Evolutionary conservation across 2,329 filamentous ascomycete genomes (phyloP), one percentile per base, ranked within the genome.

Genomic region (Penicillium carneum): DNA sequence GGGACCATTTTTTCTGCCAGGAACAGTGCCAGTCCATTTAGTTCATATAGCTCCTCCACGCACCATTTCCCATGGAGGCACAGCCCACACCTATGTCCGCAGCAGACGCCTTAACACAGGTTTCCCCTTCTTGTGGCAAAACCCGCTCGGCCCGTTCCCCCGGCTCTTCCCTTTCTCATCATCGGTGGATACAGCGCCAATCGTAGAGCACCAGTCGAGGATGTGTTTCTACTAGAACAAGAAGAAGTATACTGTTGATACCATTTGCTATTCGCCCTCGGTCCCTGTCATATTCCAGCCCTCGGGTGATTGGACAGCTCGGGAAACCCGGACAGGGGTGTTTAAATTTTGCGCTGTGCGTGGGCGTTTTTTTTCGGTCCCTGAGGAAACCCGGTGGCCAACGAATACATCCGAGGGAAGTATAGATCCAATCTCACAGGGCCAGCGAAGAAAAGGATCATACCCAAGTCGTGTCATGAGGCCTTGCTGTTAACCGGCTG

Each of bases 91-190:
- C 38, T 16, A 20, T 20, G 43, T 57, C 38, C 48, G 36, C 45
- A 42, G 14, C 29, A 36, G 14, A 36, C 34, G 53, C 34, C 39
- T 43, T 43, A 11, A 14, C 20, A 11, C 23, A 31, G 33, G 34
- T 49, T 14, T 39, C 53, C 26, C 64, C 50, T 56, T 49, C 50
- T 50, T 61, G 66, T 71, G 67, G 63, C 65, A 64, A 71, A 65
- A 64, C 61, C 67, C 63, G 57, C 63, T 66, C 69, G 69, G 67
- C 65, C 71, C 64, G 63, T 69, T 67, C 71, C 71, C 69, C 67
- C 68, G 69, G 71, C 67, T 70, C 67, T 63, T 68, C 62, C 65
- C 64, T 63, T 68, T 64, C 57, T 49, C 36, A 41, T 57, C 55
- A 63, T 61, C 62, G 49, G 54, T 65, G 61, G 58, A 52, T 61